These are phyloP conservation scores for Crithidia fasciculata DNA, from an alignment of 208 protist species.

Conservation along the genomic window DNA sequence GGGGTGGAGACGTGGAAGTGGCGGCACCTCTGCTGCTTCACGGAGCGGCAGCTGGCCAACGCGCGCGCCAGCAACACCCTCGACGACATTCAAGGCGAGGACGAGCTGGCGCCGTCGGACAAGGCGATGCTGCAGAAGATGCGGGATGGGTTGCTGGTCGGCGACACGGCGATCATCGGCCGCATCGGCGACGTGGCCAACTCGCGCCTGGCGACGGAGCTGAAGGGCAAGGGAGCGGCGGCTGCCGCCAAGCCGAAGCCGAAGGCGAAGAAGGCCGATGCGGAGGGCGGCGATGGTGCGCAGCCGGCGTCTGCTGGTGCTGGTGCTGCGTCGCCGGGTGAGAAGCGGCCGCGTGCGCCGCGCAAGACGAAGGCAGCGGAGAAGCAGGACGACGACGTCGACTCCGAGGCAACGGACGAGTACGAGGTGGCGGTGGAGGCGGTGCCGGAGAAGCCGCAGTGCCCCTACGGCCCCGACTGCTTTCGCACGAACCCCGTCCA, in stretches of 20 bases:
- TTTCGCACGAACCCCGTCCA: conserved; percentile 72
- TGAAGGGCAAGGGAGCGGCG: conserved; percentile 30
- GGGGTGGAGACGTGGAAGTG: conserved; percentile 67
- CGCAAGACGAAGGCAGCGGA: conserved; percentile 16
- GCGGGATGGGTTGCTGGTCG: conserved; percentile 64
- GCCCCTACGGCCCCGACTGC: conserved; percentile 72
- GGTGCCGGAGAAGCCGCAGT: conserved; percentile 45
- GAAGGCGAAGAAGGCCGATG: conserved; percentile 9
- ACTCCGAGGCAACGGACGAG: conserved; percentile 76
- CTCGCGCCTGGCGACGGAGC: conserved; percentile 39
- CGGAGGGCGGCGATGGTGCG: conserved; percentile 2
- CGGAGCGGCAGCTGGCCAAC: conserved; percentile 72
- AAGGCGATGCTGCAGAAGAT: conserved; percentile 61
- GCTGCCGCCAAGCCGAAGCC: conserved; percentile 14
- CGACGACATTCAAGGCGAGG: conserved; percentile 66
- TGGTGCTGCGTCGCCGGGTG: neutral
- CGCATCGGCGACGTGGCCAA: conserved; percentile 74
- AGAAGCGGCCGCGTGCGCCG: conserved; percentile 27
- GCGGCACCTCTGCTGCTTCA: conserved; percentile 89
- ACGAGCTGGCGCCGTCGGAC: conserved; percentile 63
- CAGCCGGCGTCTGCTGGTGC: neutral
- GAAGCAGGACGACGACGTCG: conserved; percentile 32
- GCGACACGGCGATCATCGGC: conserved; percentile 48
- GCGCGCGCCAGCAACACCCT: conserved; percentile 58
- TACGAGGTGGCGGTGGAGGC: conserved; percentile 65